phyloP scores from a whole-genome alignment of 2,329 filamentous ascomycete species.

The Beauveria sp. region DNA sequence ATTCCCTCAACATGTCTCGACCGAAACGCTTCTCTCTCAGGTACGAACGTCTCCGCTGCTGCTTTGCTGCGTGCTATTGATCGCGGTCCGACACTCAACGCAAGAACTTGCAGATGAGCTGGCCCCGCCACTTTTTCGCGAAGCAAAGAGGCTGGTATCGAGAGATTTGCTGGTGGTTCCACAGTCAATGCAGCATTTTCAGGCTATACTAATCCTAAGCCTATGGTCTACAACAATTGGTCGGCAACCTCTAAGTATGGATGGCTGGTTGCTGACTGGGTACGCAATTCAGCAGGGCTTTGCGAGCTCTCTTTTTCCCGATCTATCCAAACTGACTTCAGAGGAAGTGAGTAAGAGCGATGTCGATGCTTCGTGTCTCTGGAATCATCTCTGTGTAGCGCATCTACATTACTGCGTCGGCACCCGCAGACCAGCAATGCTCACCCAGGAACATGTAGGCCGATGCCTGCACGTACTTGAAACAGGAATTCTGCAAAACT shows the following conservation, averaged over 20 bases:
- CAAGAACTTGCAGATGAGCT: conserved; percentile 18
- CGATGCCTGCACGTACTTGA: conserved; percentile 14
- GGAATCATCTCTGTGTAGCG: conserved; percentile 21
- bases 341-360: background rate
- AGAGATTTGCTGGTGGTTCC: conserved; percentile 13
- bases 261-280: conserved; percentile 21
- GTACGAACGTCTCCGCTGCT: conserved; percentile 17
- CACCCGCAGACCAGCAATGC: conserved; percentile 16
- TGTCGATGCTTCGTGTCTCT: conserved; percentile 18
- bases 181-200: conserved; percentile 19
- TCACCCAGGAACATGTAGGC: conserved; percentile 17
- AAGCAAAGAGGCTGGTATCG: conserved; percentile 17
- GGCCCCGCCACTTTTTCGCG: conserved; percentile 18
- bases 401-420: conserved; percentile 24
- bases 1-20: conserved; percentile 15
- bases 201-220: conserved; percentile 18
- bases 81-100: conserved; percentile 19
- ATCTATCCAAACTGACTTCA: no score
- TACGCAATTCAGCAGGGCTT: conserved; percentile 20
- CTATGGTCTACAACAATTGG: conserved; percentile 22
- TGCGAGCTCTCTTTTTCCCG: conserved; percentile 12
- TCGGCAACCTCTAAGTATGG: conserved; percentile 20
- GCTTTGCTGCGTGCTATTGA: conserved; percentile 19
- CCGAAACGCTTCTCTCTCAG: conserved; percentile 8
- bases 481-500: conserved; percentile 15